phyloP scores from a whole-genome alignment of 2,329 filamentous ascomycete genomes.

The Verticillium isaacii region DNA sequence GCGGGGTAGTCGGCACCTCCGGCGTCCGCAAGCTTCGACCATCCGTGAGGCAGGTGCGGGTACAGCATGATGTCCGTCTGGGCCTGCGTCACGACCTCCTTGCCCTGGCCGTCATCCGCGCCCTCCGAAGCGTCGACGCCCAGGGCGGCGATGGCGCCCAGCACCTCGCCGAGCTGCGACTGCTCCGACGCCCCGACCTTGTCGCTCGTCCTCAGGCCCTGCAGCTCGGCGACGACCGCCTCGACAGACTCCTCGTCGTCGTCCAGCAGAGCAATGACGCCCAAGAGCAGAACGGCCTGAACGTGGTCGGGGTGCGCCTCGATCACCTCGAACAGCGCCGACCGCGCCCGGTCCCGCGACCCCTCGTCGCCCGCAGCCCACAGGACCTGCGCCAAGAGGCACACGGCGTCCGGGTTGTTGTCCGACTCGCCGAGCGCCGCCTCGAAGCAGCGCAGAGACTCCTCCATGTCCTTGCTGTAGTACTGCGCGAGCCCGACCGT shows the following conservation, averaged over 20 bases:
- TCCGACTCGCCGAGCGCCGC: constrained; percentile 72
- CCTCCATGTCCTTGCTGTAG: constrained; percentile 59
- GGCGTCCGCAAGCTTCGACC: constrained; percentile 66
- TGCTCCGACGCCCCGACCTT: constrained; percentile 60
- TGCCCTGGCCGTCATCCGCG: constrained; percentile 28
- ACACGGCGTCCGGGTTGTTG: constrained; percentile 76
- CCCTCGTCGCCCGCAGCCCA: constrained; percentile 82
- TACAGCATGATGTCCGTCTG: constrained; percentile 76
- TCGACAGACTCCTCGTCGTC: constrained; percentile 73
- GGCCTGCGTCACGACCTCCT: constrained; percentile 57
- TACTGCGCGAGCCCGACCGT: constrained; percentile 82
- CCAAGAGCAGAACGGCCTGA: constrained; percentile 74
- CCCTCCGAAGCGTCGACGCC: constrained; percentile 42
- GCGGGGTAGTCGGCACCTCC: constrained; percentile 52
- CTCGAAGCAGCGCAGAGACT: constrained; percentile 75
- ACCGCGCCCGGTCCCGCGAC: constrained; percentile 70
- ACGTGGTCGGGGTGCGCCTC: constrained; percentile 72
- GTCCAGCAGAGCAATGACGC: constrained; percentile 78
- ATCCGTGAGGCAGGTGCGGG: constrained; percentile 74
- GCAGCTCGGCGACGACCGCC: constrained; percentile 74
- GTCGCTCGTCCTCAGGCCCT: constrained; percentile 64
- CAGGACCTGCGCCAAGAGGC: constrained; percentile 82
- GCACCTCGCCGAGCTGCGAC: constrained; percentile 65
- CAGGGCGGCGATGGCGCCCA: constrained; percentile 67
- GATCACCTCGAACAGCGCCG: constrained; percentile 75